phyloP scores from a whole-genome alignment of 352 stramenopile species.

The Globisporangium cystogenes region DNA sequence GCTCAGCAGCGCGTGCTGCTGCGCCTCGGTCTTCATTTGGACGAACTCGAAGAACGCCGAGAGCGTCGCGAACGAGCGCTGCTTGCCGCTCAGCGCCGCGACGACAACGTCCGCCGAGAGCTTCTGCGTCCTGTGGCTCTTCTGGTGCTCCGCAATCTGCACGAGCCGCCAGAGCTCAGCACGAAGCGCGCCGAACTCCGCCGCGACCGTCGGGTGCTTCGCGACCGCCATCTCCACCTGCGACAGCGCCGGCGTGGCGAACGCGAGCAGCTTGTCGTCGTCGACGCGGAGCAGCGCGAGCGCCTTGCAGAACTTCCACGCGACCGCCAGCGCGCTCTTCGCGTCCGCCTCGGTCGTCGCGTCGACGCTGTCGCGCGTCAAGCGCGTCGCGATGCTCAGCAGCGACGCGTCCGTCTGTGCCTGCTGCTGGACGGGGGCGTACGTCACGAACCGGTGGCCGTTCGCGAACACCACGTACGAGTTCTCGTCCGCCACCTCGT shows the following conservation, averaged over 20 bases:
- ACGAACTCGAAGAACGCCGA: conserved; percentile 54
- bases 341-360: conserved; percentile 1
- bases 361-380: conserved; percentile 17
- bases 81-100: conserved; percentile 31
- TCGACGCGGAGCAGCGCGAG: conserved; percentile 44
- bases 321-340: conserved; percentile 24
- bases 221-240: conserved; percentile 26
- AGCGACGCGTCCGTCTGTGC: conserved; percentile 19
- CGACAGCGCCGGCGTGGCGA: conserved; percentile 33
- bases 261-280: conserved; percentile 29
- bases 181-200: conserved; percentile 25
- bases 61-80: conserved; percentile 51
- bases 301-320: conserved; percentile 69
- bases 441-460: conserved; percentile 30
- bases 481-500: conserved; percentile 43
- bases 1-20: conserved; percentile 42
- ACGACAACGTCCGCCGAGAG: conserved; percentile 21
- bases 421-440: conserved; percentile 10
- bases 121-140: conserved; percentile 12
- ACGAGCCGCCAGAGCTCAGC: conserved; percentile 70
- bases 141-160: conserved; percentile 42
- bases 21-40: conserved; percentile 46
- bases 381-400: conserved; percentile 23
- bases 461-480: conserved; percentile 34
- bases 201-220: not conserved